phyloP scores from a whole-genome alignment of 164 flowering plant genomes.

The Vitis rupestris region DNA sequence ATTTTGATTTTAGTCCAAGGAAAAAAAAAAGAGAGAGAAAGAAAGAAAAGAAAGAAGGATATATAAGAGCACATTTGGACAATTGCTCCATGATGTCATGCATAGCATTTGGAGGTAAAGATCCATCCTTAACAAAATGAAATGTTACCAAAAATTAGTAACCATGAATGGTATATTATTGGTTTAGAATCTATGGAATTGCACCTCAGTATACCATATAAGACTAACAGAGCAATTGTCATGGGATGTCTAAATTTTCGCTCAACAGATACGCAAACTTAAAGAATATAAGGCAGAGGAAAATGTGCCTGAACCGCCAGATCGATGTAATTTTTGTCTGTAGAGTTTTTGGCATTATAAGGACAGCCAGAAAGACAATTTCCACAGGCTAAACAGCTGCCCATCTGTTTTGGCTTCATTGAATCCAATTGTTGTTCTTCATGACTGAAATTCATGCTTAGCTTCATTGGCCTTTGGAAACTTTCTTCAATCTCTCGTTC shows the following conservation, averaged over 20 bases:
- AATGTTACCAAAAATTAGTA: too few species aligned
- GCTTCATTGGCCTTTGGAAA: conserved; percentile 24
- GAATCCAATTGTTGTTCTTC: conserved; percentile 22
- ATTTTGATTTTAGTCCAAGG: neutral
- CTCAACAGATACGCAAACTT: too few species aligned
- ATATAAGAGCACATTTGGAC: too few species aligned
- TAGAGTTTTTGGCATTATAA: conserved; percentile 58
- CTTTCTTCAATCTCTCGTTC: conserved; percentile 36
- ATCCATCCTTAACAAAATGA: too few species aligned
- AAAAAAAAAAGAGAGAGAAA: too few species aligned
- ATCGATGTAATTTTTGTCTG: conserved; percentile 53
- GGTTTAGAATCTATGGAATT: too few species aligned
- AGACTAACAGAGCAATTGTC: too few species aligned
- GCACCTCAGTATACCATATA: too few species aligned
- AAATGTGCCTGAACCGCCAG: conserved; percentile 44
- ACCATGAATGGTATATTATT: too few species aligned
- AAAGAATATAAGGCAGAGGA: neutral
- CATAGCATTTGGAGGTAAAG: too few species aligned
- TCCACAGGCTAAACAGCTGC: conserved; percentile 59
- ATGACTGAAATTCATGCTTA: conserved; percentile 45
- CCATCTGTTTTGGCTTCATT: conserved; percentile 16
- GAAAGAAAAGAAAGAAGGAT: neutral
- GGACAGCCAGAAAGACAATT: conserved; percentile 70
- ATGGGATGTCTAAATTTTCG: too few species aligned
- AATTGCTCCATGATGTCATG: too few species aligned